phyloP scores from a whole-genome alignment of 768 basidiomycete genomes.

The Macrocybe gigantea region DNA sequence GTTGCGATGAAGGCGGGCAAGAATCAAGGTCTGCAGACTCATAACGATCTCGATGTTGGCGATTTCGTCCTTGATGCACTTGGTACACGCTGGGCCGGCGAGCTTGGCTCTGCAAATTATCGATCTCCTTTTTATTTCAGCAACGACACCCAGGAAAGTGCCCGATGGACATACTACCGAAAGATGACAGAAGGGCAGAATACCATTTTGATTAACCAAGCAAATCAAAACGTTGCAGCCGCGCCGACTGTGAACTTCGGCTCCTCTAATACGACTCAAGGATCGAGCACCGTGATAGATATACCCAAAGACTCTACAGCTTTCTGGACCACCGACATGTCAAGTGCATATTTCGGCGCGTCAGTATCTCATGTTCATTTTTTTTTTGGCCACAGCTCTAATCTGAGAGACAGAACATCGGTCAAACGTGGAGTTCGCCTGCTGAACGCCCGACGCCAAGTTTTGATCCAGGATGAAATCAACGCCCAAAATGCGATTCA shows the following conservation, averaged over 20 bases:
- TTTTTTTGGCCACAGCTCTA: slow-evolving; percentile 7
- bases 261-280: slow-evolving; percentile 58
- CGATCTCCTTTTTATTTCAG: slow-evolving; percentile 68
- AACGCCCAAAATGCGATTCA: slow-evolving; percentile 48
- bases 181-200: slow-evolving; percentile 98
- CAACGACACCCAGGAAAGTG: slow-evolving; percentile 58
- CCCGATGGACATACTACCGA: slow-evolving; percentile 90
- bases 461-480: slow-evolving; percentile 93
- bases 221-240: slow-evolving; percentile 77
- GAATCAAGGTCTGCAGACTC: slow-evolving; percentile 82
- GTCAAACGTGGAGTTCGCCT: slow-evolving; percentile 81
- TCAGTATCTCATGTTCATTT: slow-evolving; percentile 30
- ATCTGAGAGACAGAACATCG: slow-evolving; percentile 40
- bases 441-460: slow-evolving; percentile 79
- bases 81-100: slow-evolving; percentile 92
- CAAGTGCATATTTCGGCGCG: slow-evolving; percentile 70
- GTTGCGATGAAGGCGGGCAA: slow-evolving; percentile 87
- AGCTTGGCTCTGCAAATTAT: slow-evolving; percentile 89
- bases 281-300: slow-evolving; percentile 74
- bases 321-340: slow-evolving; percentile 74
- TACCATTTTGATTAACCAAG: slow-evolving; percentile 68
- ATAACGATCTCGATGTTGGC: slow-evolving; percentile 91
- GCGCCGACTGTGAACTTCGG: slow-evolving; percentile 54
- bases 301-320: slow-evolving; percentile 67
- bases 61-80: slow-evolving; percentile 95